Base-by-base conservation (phyloP, 2,329 filamentous ascomycete genomes). In the Aspergillus texensis region DNA sequence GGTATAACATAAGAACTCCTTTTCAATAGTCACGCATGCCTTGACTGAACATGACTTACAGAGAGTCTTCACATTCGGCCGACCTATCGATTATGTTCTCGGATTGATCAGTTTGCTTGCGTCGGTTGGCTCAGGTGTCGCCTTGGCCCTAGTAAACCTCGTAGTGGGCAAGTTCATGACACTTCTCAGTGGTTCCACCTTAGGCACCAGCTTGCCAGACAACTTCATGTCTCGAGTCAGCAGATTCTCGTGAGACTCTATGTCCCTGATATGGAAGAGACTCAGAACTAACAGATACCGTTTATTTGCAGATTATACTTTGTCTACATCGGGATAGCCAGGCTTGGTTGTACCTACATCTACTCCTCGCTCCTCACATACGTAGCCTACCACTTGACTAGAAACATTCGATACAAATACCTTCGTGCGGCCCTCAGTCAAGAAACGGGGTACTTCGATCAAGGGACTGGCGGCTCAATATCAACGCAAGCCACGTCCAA, bases 81-180 rank as follows among this genome's bases (percentile, higher is more conserved):
- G 53, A 34, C 46, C 39, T 16, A 56, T 58, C 3, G 46, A 52
- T 30, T 50, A 53, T 48, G 16, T 50, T 32, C 48, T 64, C 0
- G 57, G 55, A 58, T 34, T 39, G 24, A 36, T 64, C 12, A 24
- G 55, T 16, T 57, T 62, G 36, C 10, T 57, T 30, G 57, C 55
- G 36, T 67, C 72, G n/a, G 65, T 73, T 11, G 70, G 64, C 2
- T 71, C 71, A 11, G 73, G 73, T 8, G 65, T 69, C 8, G 64
- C 68, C 4, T 63, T 79, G 59, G 73, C 78, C 2, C 62, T 79
- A 58, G 71, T 80, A 71, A 79, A 77, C 55, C 65, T 80, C 30
- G 72, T 80, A 14, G 76, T 80, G 53, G 78, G 78, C 65, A 62
- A 62, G 55, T 69, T 71, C 54, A 60, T 71, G 64, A 54, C 68